phyloP scores from a whole-genome alignment of 345 rosid genomes.

The Clarkia xantiana region DNA sequence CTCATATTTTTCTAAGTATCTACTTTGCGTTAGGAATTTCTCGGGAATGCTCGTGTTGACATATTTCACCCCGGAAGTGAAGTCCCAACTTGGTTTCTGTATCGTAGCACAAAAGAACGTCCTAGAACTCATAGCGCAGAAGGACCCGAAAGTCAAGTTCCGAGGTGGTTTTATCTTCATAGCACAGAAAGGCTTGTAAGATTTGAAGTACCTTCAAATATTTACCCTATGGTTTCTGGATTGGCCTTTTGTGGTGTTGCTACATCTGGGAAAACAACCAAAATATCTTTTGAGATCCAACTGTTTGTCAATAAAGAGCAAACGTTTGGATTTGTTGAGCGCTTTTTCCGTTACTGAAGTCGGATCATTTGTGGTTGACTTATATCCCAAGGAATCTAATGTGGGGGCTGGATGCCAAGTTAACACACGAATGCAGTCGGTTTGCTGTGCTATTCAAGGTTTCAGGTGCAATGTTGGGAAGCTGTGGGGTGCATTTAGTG shows the following conservation, averaged over 20 bases:
- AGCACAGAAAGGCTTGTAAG: background rate
- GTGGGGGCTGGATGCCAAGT: background rate
- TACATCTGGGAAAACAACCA: background rate
- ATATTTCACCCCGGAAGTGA: slow-evolving; percentile 7
- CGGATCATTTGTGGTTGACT: background rate
- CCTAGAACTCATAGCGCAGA: too few species aligned
- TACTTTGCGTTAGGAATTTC: background rate
- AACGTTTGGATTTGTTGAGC: background rate
- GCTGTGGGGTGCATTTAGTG: background rate
- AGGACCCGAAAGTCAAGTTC: too few species aligned
- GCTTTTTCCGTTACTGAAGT: background rate
- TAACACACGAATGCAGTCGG: background rate
- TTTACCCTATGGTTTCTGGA: background rate
- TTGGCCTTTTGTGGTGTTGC: slow-evolving; percentile 1
- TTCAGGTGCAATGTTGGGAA: background rate
- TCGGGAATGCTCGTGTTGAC: slow-evolving; percentile 5
- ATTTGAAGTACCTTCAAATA: background rate
- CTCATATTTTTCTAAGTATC: background rate
- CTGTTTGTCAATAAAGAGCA: background rate
- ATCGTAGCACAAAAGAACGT: too few species aligned
- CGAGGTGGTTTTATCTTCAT: too few species aligned
- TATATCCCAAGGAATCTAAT: background rate
- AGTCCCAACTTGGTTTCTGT: slow-evolving; percentile 5
- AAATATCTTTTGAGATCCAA: background rate
- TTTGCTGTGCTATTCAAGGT: background rate